These are phyloP conservation scores for Xylariaceae sp. DNA, from an alignment of 2,329 filamentous ascomycete genomes.

Conservation along the genomic window DNA sequence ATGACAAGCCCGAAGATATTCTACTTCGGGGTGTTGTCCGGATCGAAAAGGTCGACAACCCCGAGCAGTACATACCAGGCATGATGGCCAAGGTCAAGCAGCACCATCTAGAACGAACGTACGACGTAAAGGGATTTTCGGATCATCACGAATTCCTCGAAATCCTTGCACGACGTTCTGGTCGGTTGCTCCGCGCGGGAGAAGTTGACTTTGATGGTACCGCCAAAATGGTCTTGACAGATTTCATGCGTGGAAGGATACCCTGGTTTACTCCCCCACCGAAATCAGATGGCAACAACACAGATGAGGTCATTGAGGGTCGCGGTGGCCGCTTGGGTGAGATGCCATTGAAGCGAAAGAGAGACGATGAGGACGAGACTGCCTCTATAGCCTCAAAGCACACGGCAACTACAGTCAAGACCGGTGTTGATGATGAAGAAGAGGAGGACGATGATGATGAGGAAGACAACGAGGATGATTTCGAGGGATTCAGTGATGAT, in stretches of 20 bases:
- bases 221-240: constrained; percentile 94
- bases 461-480: constrained; percentile 40
- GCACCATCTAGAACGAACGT: constrained; percentile 88
- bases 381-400: constrained; percentile 29
- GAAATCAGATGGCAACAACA: constrained; percentile 48
- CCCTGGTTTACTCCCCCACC: constrained; percentile 93
- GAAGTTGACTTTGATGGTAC: constrained; percentile 93
- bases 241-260: constrained; percentile 91
- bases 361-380: constrained; percentile 46
- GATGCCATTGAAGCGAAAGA: constrained; percentile 77
- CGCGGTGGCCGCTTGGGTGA: constrained; percentile 78
- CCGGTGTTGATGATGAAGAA: constrained; percentile 21
- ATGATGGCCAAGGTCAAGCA: constrained; percentile 76
- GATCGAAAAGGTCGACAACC: constrained; percentile 94
- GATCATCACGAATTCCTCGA: constrained; percentile 81
- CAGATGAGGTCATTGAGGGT: constrained; percentile 54
- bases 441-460: constrained; percentile 34
- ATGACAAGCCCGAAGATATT: constrained; percentile 82
- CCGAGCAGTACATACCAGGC: constrained; percentile 89
- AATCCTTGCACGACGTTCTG: constrained; percentile 79
- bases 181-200: constrained; percentile 83
- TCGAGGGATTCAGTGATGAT: constrained; percentile 30
- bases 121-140: constrained; percentile 77
- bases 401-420: constrained; percentile 27
- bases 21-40: constrained; percentile 86